Evolutionary conservation across 1,284 basidiomycete genomes (phyloP).

Genomic region (Ustilago cynodontis): DNA sequence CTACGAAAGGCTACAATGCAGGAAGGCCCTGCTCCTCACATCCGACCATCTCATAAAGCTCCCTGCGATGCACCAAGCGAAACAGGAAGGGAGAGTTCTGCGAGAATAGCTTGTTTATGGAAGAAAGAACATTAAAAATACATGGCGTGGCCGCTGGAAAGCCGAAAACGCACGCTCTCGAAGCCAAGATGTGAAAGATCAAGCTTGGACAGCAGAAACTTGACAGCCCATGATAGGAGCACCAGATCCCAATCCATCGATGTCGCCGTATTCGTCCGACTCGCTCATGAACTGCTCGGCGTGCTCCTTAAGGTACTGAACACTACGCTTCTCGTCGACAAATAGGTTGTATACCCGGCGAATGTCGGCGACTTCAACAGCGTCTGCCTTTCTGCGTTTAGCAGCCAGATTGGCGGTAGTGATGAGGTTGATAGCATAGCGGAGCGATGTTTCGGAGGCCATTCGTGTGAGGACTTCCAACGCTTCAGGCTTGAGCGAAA

Average conservation of each 20-base stretch:
- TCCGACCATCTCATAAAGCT: too few relatives aligned
- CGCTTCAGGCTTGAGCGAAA: conserved; percentile 82
- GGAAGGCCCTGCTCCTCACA: too few relatives aligned
- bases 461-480: conserved; percentile 84
- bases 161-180: conserved; percentile 12
- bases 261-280: conserved; percentile 54
- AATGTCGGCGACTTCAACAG: conserved; percentile 85
- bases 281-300: conserved; percentile 76
- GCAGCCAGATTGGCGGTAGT: conserved; percentile 88
- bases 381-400: conserved; percentile 79
- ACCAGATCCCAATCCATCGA: conserved; percentile 33
- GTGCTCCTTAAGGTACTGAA: conserved; percentile 88
- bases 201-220: conserved; percentile 23
- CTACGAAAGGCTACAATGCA: too few relatives aligned
- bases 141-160: conserved; percentile 2
- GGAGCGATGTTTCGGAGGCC: conserved; percentile 79
- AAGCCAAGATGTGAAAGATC: background rate
- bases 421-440: conserved; percentile 92
- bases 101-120: background rate
- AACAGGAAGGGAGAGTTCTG: background rate
- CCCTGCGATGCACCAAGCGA: too few relatives aligned
- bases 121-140: conserved; percentile 33
- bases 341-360: conserved; percentile 82
- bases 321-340: conserved; percentile 93
- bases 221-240: conserved; percentile 46